Base-by-base conservation (phyloP, 208 protist species). In the Trypanosoma conorhini region DNA sequence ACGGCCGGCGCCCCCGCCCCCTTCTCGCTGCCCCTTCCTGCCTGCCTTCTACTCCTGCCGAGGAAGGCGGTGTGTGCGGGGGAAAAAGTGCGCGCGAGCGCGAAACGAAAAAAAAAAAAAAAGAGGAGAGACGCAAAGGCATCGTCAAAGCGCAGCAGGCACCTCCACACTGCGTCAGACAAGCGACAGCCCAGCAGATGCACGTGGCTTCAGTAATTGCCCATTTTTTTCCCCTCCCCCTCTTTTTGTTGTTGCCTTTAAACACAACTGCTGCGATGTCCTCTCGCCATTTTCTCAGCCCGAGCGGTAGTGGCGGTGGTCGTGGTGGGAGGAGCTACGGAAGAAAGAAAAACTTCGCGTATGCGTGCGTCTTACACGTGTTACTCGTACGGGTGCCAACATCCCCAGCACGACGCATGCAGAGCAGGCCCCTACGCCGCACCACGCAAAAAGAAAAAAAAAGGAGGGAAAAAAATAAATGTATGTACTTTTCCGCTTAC, bases 381-480 rank as follows among this genome's bases (percentile, higher is more conserved):
- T 46, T 46, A 46, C 1, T 2, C 42, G 42, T 46, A 46, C 8
- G 17, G 15, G 9, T 19, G 13, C 42, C 8, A 46, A 46, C 9
- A 13, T 1, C 13, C 42, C 15, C 50, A 54, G 3, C 17, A 12
- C 22, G 7, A 19, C 17, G 9, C 19, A 24, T 31, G 44, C 15
- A 8, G 50, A 15, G 56, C 12, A 38, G 42, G 7, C 19, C 2
- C 12, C 48, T 7, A 50, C 19, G 51, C 70, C 22, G 62, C 68
- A 33, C 21, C 22, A 70, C 68, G 30, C 21, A 74, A 35, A 60
- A 56, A 68, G 68, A 35, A 60, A 56, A 68, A 33, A 63, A 70
- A 54, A 31, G 24, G 38, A 55, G 13, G 17, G 51, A 55, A 1
- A 24, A 22, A 31, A 44, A 59, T 46, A 44, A 10, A 54, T 54